phyloP scores from a whole-genome alignment of 306 rosid genomes.

The Sicyos baderoa region DNA sequence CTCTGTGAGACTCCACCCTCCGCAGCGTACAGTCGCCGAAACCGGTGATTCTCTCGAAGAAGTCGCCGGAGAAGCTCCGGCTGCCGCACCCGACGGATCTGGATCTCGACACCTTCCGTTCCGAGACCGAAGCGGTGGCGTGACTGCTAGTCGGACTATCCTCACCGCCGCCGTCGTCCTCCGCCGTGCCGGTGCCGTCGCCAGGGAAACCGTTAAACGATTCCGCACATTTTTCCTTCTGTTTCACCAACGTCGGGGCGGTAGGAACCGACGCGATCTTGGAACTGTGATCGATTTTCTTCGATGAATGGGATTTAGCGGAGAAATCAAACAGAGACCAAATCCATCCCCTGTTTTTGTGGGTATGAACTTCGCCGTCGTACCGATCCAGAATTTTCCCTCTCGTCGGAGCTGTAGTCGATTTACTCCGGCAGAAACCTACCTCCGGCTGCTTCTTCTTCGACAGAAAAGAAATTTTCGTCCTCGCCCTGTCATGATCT shows the following conservation, averaged over 20 bases:
- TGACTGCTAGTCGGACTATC: constrained; percentile 22
- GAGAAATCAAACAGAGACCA: constrained; percentile 80
- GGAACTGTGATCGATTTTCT: constrained; percentile 22
- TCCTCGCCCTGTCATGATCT: not conserved
- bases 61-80: constrained; percentile 88
- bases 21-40: constrained; percentile 91
- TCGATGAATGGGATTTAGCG: constrained; percentile 12
- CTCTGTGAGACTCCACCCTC: constrained; percentile 88
- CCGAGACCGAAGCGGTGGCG: constrained; percentile 45
- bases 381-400: constrained; percentile 12
- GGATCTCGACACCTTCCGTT: constrained; percentile 89
- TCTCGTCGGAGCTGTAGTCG: constrained; percentile 50
- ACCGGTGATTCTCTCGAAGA: constrained; percentile 91
- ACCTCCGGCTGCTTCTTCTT: constrained; percentile 40
- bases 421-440: constrained; percentile 64
- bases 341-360: constrained; percentile 50
- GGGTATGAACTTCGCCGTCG: constrained; percentile 28
- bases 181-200: not conserved
- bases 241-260: not conserved
- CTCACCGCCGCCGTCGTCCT: constrained; percentile 31
- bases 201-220: not conserved
- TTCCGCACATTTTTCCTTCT: constrained; percentile 9
- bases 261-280: constrained; percentile 11
- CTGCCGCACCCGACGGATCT: constrained; percentile 99
- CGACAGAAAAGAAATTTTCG: constrained; percentile 53